Percentiles rank a stretch among this genome's conserved stretches.
Conservation (phyloP, 2,329 filamentous ascomycete species). For the Pestalotiopsis fici region DNA sequence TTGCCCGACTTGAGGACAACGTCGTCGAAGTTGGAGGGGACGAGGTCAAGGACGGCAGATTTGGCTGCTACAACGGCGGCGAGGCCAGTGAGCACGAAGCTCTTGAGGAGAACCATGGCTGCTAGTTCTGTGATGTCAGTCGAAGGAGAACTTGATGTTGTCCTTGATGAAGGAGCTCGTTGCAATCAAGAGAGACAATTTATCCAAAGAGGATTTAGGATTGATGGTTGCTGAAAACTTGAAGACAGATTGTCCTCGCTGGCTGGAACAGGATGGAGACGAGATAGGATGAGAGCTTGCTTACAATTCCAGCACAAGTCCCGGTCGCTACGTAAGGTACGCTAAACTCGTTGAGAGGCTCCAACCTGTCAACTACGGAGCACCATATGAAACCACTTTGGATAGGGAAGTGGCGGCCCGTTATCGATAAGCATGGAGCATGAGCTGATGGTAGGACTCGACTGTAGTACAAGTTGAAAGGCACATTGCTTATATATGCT, state of each 20-base stretch:
- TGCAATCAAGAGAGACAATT: background rate
- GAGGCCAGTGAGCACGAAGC: constrained; percentile 58
- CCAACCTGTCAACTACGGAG: background rate
- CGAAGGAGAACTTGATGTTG: constrained; percentile 9
- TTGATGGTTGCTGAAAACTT: background rate
- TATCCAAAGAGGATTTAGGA: background rate
- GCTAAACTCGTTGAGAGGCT: background rate
- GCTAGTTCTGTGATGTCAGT: background rate
- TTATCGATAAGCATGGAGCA: constrained; percentile 1
- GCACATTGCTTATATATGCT: too few species aligned
- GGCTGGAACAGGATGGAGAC: background rate
- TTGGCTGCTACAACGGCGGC: constrained; percentile 62
- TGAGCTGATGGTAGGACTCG: background rate
- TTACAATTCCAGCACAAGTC: background rate
- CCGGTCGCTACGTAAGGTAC: background rate
- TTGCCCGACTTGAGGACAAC: constrained; percentile 89
- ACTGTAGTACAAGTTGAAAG: background rate
- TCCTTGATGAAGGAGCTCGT: background rate
- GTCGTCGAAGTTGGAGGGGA: constrained; percentile 87
- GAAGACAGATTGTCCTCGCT: background rate
- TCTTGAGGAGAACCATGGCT: constrained; percentile 60
- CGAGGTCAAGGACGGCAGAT: constrained; percentile 87
- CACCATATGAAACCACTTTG: background rate
- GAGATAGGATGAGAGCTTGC: background rate
- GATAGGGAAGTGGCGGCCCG: background rate